Base-by-base conservation (phyloP, 2,329 filamentous ascomycete genomes). In the Orbilia brochopaga region DNA sequence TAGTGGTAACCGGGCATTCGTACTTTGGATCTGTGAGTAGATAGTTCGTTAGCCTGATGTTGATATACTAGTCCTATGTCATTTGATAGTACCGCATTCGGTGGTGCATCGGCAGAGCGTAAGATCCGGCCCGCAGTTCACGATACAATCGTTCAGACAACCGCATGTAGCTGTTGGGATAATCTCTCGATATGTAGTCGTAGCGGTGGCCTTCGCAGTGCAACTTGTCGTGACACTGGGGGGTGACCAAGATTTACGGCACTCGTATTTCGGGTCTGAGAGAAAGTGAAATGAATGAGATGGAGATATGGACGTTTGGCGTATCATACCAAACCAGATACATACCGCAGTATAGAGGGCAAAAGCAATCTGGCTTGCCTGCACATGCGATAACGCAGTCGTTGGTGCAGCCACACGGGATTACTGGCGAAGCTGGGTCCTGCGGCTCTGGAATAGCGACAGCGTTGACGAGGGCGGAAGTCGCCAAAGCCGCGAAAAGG, bases 281-380 rank as follows among this genome's bases (percentile, higher is more conserved):
- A 5, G 8, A 24, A 55, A 58, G 35, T 17, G 23, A 27, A 35
- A 17, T 23, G 19, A 6, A 52, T 52, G 48, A 52, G 48, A 52
- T 52, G 6, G 6, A 21, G 19, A 11, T 35, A 24, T 35, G 15
- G n/a, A n/a, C n/a, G n/a, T n/a, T n/a, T n/a, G n/a, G n/a, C n/a
- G n/a, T 53, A 48, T 53, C 35, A 54, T 30, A 46, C 24, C 17
- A 19, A 53, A 35, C 44, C 3, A 32, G 27, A 17, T 42, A 65
- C 67, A 61, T 56, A 72, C 67, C 67, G 46, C 67, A 72, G 32
- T 65, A 72, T 35, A 60, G 48, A 44, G 67, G 67, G 44, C 67
- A 72, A 30, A 72, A 37, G 19, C 61, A 57, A 4, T 50, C 60
- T 8, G 60, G n/a, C 60, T 61, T 65, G 7, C 57, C 46, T 32